Evolutionary conservation across 78 protist genomes (phyloP).

Genomic region (Pirum gemmata): DNA sequence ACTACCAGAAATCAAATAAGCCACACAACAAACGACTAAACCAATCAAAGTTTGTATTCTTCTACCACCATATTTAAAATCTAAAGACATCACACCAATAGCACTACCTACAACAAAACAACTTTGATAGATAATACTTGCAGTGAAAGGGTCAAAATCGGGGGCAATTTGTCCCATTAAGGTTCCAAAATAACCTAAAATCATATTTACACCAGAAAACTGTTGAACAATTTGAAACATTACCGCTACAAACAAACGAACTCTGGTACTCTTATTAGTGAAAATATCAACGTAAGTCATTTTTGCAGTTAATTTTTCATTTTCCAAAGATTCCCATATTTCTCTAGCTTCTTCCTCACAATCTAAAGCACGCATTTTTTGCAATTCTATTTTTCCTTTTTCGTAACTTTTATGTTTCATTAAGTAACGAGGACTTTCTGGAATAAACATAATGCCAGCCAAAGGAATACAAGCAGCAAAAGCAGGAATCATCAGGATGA

Average conservation of each 20-base stretch:
- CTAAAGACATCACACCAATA: not conserved
- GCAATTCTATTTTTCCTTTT: not conserved
- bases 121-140: constrained; percentile 9
- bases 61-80: constrained; percentile 24
- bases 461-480: not conserved
- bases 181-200: constrained; percentile 23
- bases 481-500: constrained; percentile 33
- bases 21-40: not conserved
- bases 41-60: constrained; percentile 8
- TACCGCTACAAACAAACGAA: constrained; percentile 11
- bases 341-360: constrained; percentile 17
- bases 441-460: not conserved
- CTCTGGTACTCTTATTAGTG: not conserved
- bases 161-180: constrained; percentile 2
- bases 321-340: not conserved
- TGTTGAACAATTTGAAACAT: constrained; percentile 38
- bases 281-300: not conserved
- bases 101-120: not conserved
- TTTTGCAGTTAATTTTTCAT: not conserved
- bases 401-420: constrained; percentile 3
- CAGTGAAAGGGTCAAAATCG: not conserved
- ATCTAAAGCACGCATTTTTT: constrained; percentile 1
- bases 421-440: constrained; percentile 29
- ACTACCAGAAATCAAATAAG: constrained; percentile 10
- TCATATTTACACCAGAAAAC: constrained; percentile 31